These are phyloP conservation scores for Calonectria montana DNA, from an alignment of 2,329 filamentous ascomycete genomes.

Conservation along the genomic window DNA sequence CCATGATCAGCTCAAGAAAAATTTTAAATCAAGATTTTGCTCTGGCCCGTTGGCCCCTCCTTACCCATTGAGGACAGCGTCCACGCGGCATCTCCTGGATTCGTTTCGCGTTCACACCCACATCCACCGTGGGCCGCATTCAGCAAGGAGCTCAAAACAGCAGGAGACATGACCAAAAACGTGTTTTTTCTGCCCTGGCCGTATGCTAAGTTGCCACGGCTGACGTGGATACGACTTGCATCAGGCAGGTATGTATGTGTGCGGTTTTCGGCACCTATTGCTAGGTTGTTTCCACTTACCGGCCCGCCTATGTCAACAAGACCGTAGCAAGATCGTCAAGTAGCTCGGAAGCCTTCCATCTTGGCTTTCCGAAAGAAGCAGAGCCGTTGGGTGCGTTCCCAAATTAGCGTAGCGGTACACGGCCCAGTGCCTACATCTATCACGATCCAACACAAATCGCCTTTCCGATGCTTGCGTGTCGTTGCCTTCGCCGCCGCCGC, in stretches of 20 bases:
- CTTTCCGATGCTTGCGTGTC: not conserved
- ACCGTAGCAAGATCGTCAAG: not conserved
- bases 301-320: not conserved
- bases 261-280: not conserved
- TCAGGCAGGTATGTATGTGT: not conserved
- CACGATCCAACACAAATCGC: not conserved
- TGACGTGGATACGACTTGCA: conserved; percentile 20
- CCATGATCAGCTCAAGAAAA: conserved; percentile 17
- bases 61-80: conserved; percentile 7
- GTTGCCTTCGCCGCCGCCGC: not conserved
- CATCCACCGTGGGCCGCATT: conserved; percentile 13
- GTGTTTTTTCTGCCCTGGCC: not conserved
- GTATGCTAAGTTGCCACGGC: conserved; percentile 5
- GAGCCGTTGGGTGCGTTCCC: not conserved
- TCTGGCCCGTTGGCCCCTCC: not conserved
- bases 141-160: conserved; percentile 19
- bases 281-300: not conserved
- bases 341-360: not conserved
- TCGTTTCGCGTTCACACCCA: conserved; percentile 19
- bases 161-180: conserved; percentile 14
- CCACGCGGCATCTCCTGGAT: conserved; percentile 2
- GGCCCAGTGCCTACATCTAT: not conserved
- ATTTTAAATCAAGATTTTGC: not conserved
- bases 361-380: not conserved
- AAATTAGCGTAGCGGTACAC: not conserved